A percentile compares a stretch with the other conserved stretches of the same genome.
Evolutionary conservation across 2,329 filamentous ascomycete genomes (phyloP).

Genomic region (Aspergillus persii): DNA sequence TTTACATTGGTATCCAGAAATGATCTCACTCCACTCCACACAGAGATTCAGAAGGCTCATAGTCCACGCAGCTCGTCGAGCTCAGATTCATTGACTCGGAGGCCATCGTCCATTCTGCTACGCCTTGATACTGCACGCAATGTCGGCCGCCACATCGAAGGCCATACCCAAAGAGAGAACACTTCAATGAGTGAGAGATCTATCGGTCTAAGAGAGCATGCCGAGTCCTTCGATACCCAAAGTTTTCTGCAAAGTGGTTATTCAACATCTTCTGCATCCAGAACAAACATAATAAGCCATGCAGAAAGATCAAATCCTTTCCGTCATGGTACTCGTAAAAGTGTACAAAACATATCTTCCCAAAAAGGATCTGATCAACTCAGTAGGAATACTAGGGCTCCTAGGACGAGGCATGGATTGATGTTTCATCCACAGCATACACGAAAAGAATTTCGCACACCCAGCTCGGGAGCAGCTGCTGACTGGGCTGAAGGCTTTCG

Average conservation of each 20-base stretch:
- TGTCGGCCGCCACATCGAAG: slow-evolving; percentile 3
- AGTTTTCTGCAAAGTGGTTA: background rate
- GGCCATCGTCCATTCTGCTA: slow-evolving; percentile 15
- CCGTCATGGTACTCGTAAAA: background rate
- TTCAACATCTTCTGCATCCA: background rate
- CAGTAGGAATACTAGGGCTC: background rate
- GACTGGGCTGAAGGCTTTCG: slow-evolving; percentile 34
- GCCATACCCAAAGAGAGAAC: background rate
- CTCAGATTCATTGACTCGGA: background rate
- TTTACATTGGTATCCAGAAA: slow-evolving; percentile 9
- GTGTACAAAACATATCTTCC: background rate
- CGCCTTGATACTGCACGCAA: slow-evolving; percentile 13
- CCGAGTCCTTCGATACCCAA: background rate
- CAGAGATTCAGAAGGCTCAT: background rate
- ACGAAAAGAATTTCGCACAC: slow-evolving; percentile 18
- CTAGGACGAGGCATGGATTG: slow-evolving; percentile 18
- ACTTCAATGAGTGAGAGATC: background rate
- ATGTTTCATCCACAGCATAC: slow-evolving; percentile 14
- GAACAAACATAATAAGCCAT: background rate
- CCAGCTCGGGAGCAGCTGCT: slow-evolving; percentile 16
- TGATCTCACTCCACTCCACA: slow-evolving; percentile 10
- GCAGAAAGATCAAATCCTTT: background rate
- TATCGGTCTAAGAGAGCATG: background rate
- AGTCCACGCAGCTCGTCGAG: background rate
- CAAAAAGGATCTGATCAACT: background rate